phyloP scores from a whole-genome alignment of 352 stramenopile genomes.

The Globisporangium heterothallicum region DNA sequence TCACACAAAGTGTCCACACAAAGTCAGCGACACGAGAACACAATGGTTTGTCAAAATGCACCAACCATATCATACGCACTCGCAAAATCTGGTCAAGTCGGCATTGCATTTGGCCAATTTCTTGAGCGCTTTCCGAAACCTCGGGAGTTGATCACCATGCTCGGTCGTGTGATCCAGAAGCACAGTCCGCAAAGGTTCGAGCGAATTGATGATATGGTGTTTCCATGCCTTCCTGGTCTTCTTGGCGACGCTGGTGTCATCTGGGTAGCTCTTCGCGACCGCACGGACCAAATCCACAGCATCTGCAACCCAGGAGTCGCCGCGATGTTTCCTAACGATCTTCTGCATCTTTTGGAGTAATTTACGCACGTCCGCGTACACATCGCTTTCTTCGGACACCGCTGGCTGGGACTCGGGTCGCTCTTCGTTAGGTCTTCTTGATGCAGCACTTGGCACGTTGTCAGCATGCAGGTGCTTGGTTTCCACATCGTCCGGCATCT shows the following conservation, averaged over 20 bases:
- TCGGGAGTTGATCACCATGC: background rate
- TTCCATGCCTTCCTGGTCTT: slow-evolving; percentile 2
- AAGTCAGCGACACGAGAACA: background rate
- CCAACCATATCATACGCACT: background rate
- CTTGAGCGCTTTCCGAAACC: slow-evolving; percentile 9
- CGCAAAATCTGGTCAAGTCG: background rate
- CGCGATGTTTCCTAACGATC: background rate
- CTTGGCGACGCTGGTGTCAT: background rate
- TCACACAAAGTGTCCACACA: background rate
- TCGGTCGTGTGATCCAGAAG: slow-evolving; percentile 3
- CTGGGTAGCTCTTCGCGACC: background rate
- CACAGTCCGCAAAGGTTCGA: slow-evolving; percentile 1
- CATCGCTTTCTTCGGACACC: background rate
- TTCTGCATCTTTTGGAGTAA: slow-evolving; percentile 1
- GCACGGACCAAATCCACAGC: slow-evolving; percentile 6
- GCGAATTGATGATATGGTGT: background rate
- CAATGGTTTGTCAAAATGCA: background rate
- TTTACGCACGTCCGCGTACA: background rate
- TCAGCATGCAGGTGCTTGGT: background rate
- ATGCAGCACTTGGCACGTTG: background rate
- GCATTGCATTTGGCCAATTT: background rate
- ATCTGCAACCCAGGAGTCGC: background rate
- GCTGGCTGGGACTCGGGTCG: background rate
- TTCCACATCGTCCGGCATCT: background rate
- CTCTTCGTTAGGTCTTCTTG: background rate